Evolutionary conservation across 352 stramenopile species (phyloP).

Genomic region (Globisporangium paddicum): DNA sequence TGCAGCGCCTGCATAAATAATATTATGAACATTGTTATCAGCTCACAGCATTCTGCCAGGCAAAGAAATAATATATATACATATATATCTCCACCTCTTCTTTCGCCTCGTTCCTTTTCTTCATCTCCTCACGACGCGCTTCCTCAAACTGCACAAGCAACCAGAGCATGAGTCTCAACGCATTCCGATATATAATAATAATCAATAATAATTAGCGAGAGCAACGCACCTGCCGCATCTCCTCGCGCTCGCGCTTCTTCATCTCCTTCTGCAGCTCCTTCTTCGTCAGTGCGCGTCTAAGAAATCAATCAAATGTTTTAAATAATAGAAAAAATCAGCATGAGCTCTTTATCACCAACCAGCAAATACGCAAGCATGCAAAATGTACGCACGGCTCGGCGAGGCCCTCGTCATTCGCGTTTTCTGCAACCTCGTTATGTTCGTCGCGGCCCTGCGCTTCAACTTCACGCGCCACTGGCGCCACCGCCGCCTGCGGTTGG

Average conservation of each 20-base stretch:
- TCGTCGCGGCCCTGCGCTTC: conserved; percentile 12
- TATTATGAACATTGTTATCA: not conserved
- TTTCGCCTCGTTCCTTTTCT: conserved; percentile 48
- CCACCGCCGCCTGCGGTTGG: conserved; percentile 9
- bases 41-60: too few relatives aligned
- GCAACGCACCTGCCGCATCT: conserved; percentile 47
- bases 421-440: conserved; percentile 15
- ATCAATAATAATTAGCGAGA: not conserved
- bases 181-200: too few relatives aligned
- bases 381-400: conserved; percentile 35
- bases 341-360: not conserved
- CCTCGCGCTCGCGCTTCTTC: conserved; percentile 69
- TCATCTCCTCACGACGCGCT: conserved; percentile 51
- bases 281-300: conserved; percentile 59
- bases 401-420: conserved; percentile 11
- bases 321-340: not conserved
- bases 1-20: conserved; percentile 18
- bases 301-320: not conserved
- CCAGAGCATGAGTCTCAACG: not conserved
- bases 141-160: conserved; percentile 53
- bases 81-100: too few relatives aligned
- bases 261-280: conserved; percentile 77
- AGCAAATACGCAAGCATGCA: not conserved
- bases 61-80: too few relatives aligned
- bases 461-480: conserved; percentile 8